These are phyloP conservation scores for Chytriomyces hyalinus DNA, from an alignment of 192 early-diverging fungal species.

Conservation along the genomic window DNA sequence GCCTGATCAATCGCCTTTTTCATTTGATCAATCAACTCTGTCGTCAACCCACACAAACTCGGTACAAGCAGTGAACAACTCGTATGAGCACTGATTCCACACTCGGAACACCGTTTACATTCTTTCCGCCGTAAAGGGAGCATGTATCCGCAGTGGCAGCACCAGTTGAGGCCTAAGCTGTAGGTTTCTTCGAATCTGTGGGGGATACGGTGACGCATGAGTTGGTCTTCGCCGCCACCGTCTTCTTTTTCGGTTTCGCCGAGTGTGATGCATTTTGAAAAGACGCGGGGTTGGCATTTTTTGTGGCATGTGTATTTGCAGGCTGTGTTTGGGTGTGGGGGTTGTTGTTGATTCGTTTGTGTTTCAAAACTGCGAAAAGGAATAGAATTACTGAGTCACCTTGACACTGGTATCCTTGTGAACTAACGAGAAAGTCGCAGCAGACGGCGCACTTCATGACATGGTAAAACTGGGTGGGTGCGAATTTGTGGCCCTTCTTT, in stretches of 20 bases:
- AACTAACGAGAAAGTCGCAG: slow-evolving; percentile 90
- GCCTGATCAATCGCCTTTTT: slow-evolving; percentile 78
- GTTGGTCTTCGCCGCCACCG: slow-evolving; percentile 46
- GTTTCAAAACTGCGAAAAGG: background rate
- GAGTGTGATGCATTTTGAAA: slow-evolving; percentile 88
- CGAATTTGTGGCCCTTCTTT: slow-evolving; percentile 96
- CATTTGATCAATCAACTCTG: slow-evolving; percentile 87
- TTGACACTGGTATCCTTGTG: slow-evolving; percentile 91
- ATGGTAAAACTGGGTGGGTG: slow-evolving; percentile 87
- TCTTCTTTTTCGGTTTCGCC: slow-evolving; percentile 60
- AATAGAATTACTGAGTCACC: slow-evolving; percentile 44
- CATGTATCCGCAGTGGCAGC: slow-evolving; percentile 97
- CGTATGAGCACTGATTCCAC: slow-evolving; percentile 79
- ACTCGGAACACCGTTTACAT: slow-evolving; percentile 70
- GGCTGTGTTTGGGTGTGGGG: slow-evolving; percentile 56
- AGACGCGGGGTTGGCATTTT: slow-evolving; percentile 83
- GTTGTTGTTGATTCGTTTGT: background rate
- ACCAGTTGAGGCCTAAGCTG: slow-evolving; percentile 90
- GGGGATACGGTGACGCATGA: slow-evolving; percentile 90
- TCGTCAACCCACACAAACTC: slow-evolving; percentile 89
- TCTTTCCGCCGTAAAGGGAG: slow-evolving; percentile 83
- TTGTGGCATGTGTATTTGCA: slow-evolving; percentile 94
- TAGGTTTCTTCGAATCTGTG: slow-evolving; percentile 91
- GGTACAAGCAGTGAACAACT: slow-evolving; percentile 87
- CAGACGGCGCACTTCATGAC: slow-evolving; percentile 98